phyloP scores from a whole-genome alignment of 805 yeast genomes.

The Myxozyma neotropica region DNA sequence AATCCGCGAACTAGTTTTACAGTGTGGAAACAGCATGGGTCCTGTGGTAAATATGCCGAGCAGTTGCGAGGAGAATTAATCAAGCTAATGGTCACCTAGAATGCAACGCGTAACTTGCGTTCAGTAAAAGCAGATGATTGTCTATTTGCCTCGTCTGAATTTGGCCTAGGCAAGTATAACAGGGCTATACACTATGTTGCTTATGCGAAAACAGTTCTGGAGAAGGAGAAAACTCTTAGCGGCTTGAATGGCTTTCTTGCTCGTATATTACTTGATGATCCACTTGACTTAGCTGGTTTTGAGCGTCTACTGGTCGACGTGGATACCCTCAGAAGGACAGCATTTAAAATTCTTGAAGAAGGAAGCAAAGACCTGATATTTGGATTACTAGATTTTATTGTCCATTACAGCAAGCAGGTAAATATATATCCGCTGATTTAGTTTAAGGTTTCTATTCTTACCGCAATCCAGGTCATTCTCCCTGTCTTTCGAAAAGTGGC shows the following conservation, averaged over 20 bases:
- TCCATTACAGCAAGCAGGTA: constrained; percentile 10
- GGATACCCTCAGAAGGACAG: constrained; percentile 19
- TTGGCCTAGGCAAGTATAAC: constrained; percentile 4
- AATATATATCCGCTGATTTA: too few relatives aligned
- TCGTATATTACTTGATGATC: constrained; percentile 7
- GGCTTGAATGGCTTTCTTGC: constrained; percentile 10
- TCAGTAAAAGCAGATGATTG: neutral
- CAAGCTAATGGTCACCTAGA: neutral
- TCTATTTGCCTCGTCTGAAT: neutral
- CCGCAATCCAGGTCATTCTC: neutral
- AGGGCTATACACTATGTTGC: constrained; percentile 16
- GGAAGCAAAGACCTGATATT: constrained; percentile 11
- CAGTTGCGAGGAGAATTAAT: too few relatives aligned
- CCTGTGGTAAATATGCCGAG: too few relatives aligned
- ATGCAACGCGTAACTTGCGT: neutral
- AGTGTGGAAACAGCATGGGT: too few relatives aligned
- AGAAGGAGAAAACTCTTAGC: neutral
- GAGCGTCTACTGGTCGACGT: constrained; percentile 17
- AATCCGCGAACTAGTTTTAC: too few relatives aligned
- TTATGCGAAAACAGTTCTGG: constrained; percentile 10
- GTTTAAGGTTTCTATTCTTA: too few relatives aligned
- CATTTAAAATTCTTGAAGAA: constrained; percentile 7
- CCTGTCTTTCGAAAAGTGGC: constrained; percentile 20
- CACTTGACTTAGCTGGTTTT: constrained; percentile 2
- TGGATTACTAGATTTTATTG: constrained; percentile 13